Evolutionary conservation across 371 early-diverging fungal species (phyloP).

Genomic region (Mortierella sp.): DNA sequence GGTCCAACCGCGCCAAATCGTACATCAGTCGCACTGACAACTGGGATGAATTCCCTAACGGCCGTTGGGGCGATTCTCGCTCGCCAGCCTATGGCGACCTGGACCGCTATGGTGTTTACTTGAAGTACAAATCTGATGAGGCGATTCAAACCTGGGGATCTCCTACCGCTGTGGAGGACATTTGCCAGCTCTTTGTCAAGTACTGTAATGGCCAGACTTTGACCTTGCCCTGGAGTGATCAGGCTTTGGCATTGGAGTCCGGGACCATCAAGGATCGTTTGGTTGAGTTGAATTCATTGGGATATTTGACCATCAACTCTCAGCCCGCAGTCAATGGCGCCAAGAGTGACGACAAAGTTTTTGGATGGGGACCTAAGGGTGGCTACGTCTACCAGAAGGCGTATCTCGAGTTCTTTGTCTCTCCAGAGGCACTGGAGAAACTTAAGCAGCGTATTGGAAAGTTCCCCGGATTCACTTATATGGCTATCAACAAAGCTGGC

Average conservation of each 20-base stretch:
- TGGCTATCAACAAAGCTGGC: constrained; percentile 89
- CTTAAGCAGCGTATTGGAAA: constrained; percentile 75
- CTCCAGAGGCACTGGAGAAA: constrained; percentile 74
- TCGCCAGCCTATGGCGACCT: constrained; percentile 94
- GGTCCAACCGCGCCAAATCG: constrained; percentile 91
- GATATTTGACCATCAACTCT: constrained; percentile 93
- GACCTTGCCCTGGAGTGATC: constrained; percentile 92
- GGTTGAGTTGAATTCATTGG: constrained; percentile 80
- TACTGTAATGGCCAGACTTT: constrained; percentile 82
- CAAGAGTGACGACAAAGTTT: constrained; percentile 78
- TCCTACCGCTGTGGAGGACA: constrained; percentile 75
- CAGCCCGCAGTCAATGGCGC: constrained; percentile 95
- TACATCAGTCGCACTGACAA: constrained; percentile 93
- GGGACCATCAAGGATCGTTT: constrained; percentile 78
- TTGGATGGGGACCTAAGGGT: constrained; percentile 96
- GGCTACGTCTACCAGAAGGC: constrained; percentile 96
- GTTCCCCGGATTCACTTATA: constrained; percentile 82
- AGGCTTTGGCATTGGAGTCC: constrained; percentile 86
- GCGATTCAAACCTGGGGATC: constrained; percentile 82
- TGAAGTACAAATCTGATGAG: constrained; percentile 75
- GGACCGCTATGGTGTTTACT: constrained; percentile 86
- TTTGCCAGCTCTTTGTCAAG: constrained; percentile 79
- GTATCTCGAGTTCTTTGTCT: constrained; percentile 94
- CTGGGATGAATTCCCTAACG: constrained; percentile 98
- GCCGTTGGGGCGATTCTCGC: constrained; percentile 96